These are phyloP conservation scores for Pythium pyrilobum DNA, from an alignment of 352 stramenopile species.

Conservation along the genomic window DNA sequence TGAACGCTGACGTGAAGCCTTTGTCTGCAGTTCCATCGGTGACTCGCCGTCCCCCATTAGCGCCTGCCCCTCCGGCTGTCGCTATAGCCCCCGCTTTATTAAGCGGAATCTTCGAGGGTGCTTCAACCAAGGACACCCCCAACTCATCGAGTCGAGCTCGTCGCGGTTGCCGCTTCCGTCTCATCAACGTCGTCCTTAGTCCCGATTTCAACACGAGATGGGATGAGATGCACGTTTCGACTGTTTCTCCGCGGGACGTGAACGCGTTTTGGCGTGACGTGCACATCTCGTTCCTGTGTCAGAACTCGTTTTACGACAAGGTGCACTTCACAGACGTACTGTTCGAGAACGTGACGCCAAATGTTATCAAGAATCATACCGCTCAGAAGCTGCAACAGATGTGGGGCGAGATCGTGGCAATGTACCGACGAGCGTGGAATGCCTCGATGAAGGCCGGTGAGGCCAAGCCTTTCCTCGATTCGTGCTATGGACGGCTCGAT, in stretches of 20 bases:
- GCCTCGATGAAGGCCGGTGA: constrained; percentile 8
- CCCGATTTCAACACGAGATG: constrained; percentile 48
- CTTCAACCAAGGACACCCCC: not conserved
- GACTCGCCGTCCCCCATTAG: no score
- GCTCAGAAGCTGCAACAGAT: constrained; percentile 51
- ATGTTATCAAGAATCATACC: constrained; percentile 39
- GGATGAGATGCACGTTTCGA: constrained; percentile 32
- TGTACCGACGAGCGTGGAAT: constrained; percentile 44
- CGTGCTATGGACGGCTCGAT: constrained; percentile 47
- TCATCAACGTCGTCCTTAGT: constrained; percentile 66
- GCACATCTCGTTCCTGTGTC: constrained; percentile 43
- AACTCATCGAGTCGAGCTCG: constrained; percentile 20
- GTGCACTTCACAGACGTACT: constrained; percentile 63
- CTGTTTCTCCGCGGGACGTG: constrained; percentile 16
- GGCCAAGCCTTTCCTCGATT: constrained; percentile 46
- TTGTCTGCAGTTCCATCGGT: no score
- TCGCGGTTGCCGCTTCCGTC: constrained; percentile 58
- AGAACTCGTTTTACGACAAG: constrained; percentile 39
- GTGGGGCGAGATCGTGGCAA: constrained; percentile 49
- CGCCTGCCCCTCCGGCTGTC: no score
- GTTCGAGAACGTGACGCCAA: constrained; percentile 44
- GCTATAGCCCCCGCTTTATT: no score
- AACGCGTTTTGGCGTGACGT: constrained; percentile 56
- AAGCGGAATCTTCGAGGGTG: no score
- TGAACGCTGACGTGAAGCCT: no score